Evolutionary conservation across 108 stramenopile species (phyloP), one percentile per base, ranked within the genome.

Genomic region (Tribonema minus): DNA sequence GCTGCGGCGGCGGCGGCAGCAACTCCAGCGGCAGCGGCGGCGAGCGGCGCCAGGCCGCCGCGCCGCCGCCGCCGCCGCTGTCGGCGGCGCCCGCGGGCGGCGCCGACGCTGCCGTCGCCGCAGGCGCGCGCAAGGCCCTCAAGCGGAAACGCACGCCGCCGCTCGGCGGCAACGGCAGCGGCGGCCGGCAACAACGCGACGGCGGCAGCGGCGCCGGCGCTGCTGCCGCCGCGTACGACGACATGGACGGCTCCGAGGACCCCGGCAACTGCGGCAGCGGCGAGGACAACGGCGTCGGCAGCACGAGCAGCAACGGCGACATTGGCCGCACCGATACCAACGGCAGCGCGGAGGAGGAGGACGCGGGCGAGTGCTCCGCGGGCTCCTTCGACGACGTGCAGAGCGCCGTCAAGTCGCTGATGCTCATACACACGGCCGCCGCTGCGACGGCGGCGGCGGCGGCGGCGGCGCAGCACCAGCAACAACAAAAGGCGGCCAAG

Each of bases 381-480:
- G 64, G 65, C n/a, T 26, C 46, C 3, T 41, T 32, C 6, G 76
- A 78, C 28, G 76, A 78, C 29, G 76, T 69, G 9, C 76, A 78
- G n/a, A 78, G 12, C 2, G 76, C 76, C 15, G 76, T 78, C n/a
- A 54, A 78, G 76, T 65, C 64, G n/a, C 68, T 78, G 3, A 78
- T 54, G 46, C 46, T 54, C 15, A 54, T 54, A 9, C 9, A 20
- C 46, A 54, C 15, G 15, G 46, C 46, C 20, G 46, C 46, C 20
- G 46, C 46, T 9, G 46, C 46, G 46, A 54, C 20, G 20, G 46
- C 46, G 20, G 46, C 20, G 20, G 15, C 20, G 20, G 20, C 46
- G 20, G 46, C 46, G 20, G 46, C 20, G 20, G 46, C 20, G 20
- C 46, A 54, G 46, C 46, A 54, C 15, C 46, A 54, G 46, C 46